A percentile compares a stretch with the other conserved stretches of the same genome.
These are phyloP conservation scores for Colletotrichum shisoi DNA, from an alignment of 2,329 filamentous ascomycete species.

Conservation along the genomic window DNA sequence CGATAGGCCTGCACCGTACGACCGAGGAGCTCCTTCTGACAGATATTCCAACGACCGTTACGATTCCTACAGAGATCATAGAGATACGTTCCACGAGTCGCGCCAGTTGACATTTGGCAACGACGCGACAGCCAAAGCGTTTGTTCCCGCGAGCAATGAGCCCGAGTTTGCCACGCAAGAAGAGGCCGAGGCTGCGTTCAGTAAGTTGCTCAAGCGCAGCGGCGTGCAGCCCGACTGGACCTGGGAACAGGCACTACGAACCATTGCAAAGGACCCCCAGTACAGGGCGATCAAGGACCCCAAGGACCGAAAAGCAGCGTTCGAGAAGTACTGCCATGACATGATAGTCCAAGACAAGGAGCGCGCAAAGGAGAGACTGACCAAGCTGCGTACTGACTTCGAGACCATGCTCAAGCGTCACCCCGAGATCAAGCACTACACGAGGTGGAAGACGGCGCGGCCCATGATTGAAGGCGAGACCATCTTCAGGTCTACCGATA, in stretches of 20 bases:
- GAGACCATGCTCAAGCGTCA: constrained; percentile 95
- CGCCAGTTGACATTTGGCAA: constrained; percentile 66
- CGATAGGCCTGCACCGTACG: constrained; percentile 52
- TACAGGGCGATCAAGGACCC: constrained; percentile 94
- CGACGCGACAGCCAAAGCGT: constrained; percentile 64
- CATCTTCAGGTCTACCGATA: constrained; percentile 88
- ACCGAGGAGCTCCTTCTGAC: constrained; percentile 48
- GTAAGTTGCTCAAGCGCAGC: constrained; percentile 84
- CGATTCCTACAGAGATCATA: constrained; percentile 51
- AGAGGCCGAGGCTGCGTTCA: constrained; percentile 91
- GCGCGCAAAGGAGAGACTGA: constrained; percentile 88
- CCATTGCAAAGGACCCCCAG: constrained; percentile 87
- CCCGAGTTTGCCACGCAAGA: constrained; percentile 81
- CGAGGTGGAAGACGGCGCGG: constrained; percentile 93
- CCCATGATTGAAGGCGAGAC: constrained; percentile 95
- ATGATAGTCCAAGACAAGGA: constrained; percentile 92
- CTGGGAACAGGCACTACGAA: constrained; percentile 88
- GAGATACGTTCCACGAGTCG: constrained; percentile 59
- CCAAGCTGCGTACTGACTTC: constrained; percentile 93
- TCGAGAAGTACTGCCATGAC: constrained; percentile 94
- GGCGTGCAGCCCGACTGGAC: constrained; percentile 90
- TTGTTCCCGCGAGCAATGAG: constrained; percentile 71
- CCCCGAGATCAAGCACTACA: constrained; percentile 96
- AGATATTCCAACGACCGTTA: constrained; percentile 49
- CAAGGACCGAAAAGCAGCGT: constrained; percentile 86